phyloP scores from a whole-genome alignment of 1,284 basidiomycete genomes.

The Cryptococcus amylolentus region DNA sequence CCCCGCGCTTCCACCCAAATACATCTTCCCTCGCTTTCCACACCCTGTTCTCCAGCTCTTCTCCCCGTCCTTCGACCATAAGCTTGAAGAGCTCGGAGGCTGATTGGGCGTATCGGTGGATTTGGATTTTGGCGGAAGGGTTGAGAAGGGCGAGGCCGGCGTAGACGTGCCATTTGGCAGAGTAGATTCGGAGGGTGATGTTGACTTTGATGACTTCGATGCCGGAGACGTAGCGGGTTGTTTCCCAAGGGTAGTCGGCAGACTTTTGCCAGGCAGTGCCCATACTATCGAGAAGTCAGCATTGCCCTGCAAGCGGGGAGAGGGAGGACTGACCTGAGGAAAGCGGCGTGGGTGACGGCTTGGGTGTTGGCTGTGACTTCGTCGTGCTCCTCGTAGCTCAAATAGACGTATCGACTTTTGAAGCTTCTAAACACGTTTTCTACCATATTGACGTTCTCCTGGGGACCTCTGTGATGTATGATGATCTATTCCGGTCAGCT shows the following conservation, averaged over 20 bases:
- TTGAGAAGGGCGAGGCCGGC: constrained; percentile 96
- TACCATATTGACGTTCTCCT: constrained; percentile 70
- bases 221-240: constrained; percentile 86
- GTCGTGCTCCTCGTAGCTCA: constrained; percentile 95
- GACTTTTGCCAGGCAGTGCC: constrained; percentile 88
- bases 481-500: constrained; percentile 61
- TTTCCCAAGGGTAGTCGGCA: constrained; percentile 89
- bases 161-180: constrained; percentile 98
- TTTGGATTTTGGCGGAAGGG: constrained; percentile 83
- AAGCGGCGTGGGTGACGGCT: constrained; percentile 96
- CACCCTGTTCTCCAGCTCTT: constrained; percentile 66
- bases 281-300: constrained; percentile 62
- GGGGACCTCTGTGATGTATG: constrained; percentile 79
- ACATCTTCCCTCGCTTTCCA: constrained; percentile 73
- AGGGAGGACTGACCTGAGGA: constrained; percentile 67
- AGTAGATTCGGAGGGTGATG: constrained; percentile 91
- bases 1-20: constrained; percentile 58
- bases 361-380: constrained; percentile 96
- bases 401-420: constrained; percentile 80
- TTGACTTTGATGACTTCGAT: constrained; percentile 99
- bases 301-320: background rate
- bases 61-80: constrained; percentile 78
- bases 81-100: constrained; percentile 90
- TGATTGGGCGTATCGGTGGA: constrained; percentile 82
- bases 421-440: constrained; percentile 82